These are phyloP conservation scores for Abelmoschus esculentus DNA, from an alignment of 345 rosid species.

Conservation along the genomic window DNA sequence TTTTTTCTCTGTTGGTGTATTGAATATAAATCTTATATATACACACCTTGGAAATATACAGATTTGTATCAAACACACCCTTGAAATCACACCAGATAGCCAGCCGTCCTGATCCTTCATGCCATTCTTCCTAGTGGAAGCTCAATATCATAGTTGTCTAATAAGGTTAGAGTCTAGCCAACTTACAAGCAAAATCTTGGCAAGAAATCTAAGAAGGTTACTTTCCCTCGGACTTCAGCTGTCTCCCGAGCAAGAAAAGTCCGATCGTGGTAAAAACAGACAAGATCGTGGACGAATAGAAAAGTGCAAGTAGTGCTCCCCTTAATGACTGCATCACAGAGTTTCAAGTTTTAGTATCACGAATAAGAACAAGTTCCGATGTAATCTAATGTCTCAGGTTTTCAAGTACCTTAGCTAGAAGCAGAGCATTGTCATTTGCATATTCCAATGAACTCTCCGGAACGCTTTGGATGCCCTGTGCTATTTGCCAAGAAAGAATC, in stretches of 20 bases:
- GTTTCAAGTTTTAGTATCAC: conserved; percentile 5
- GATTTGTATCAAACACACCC: neutral
- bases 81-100: neutral
- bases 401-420: conserved; percentile 60
- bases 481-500: conserved; percentile 74
- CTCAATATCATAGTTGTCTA: no score
- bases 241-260: conserved; percentile 56
- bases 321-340: conserved; percentile 65
- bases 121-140: neutral
- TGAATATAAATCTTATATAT: no score
- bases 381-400: neutral
- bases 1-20: no score
- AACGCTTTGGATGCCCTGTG: conserved; percentile 59
- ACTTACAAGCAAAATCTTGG: neutral
- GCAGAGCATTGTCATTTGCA: conserved; percentile 85
- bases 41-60: no score
- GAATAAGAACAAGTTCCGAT: neutral
- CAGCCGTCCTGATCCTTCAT: neutral
- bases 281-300: conserved; percentile 56
- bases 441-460: conserved; percentile 82
- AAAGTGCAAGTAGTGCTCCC: conserved; percentile 54
- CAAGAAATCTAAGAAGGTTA: conserved; percentile 13
- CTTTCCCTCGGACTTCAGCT: conserved; percentile 50
- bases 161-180: neutral
- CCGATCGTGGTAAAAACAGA: conserved; percentile 55